Evolutionary conservation across 495 filamentous ascomycete genomes (phyloP), one percentile per base, ranked within the genome.

Genomic region (Talaromyces ruber): DNA sequence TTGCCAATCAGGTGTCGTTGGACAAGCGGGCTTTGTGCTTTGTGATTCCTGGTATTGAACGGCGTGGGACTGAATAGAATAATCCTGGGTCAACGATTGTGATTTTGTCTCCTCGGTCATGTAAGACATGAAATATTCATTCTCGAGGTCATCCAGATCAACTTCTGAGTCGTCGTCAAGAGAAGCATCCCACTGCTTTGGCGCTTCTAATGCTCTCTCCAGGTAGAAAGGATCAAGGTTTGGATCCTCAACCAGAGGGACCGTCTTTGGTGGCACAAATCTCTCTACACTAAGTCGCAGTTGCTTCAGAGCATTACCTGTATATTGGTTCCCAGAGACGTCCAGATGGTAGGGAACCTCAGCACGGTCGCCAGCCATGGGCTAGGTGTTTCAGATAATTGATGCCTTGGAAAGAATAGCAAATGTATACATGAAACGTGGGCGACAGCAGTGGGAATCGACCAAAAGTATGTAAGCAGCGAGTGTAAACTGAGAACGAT

Each of bases 191-290:
- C 71, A 72, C 30, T 64, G 62, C n/a, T 67, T 67, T 28, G 70
- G 67, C 34, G 64, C 65, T 3, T 71, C 66, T 37, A 80, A 61
- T 12, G 77, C 73, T 47, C 72, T 63, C 57, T 80, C 77, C 18
- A 80, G 72, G 57, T 80, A 80, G 65, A 80, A 80, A 2, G 77
- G 77, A 60, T 79, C 77, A 14, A 67, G 68, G 51, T 77, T 76
- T 24, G 76, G 69, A 11, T 80, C 76, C 62, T 79, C 76, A 2
- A 72, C 54, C 26, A 60, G 26, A 60, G 59, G 12, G 8, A 52
- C 59, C 21, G 45, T 52, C 43, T 45, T 60, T 18, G 59, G 24
- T 6, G 59, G 39, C 14, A 25, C 59, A 22, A 52, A 60, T 47
- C 26, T 18, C 26, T 60, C 45, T 28, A 52, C 43, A 22, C 39